phyloP scores from a whole-genome alignment of 192 early-diverging fungal genomes.

The Coemansia sp. region DNA sequence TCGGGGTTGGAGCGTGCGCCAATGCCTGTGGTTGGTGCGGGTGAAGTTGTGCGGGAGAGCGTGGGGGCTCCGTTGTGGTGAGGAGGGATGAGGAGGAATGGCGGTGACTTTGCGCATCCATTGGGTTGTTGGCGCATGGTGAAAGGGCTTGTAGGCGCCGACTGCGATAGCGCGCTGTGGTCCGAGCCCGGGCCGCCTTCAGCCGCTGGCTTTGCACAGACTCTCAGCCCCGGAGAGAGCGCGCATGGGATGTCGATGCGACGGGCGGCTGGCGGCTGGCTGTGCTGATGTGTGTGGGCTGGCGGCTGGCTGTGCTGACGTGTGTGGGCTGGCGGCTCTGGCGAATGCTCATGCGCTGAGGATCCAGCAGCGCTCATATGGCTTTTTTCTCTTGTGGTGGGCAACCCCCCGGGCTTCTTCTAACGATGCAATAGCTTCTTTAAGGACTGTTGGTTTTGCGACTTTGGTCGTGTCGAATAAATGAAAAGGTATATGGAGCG shows the following conservation, averaged over 20 bases:
- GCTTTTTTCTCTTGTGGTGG: not conserved
- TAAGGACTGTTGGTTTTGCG: too few species aligned
- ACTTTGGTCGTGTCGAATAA: too few species aligned
- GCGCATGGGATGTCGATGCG: not conserved
- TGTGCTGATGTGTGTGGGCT: not conserved
- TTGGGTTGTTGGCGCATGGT: not conserved
- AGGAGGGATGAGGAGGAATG: constrained; percentile 4
- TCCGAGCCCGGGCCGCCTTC: not conserved
- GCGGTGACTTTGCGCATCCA: not conserved
- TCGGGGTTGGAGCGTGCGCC: not conserved
- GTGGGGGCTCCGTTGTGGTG: not conserved
- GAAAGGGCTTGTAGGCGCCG: constrained; percentile 40
- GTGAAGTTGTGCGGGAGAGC: not conserved
- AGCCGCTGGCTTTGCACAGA: not conserved
- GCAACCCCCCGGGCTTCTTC: too few species aligned
- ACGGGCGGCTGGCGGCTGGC: not conserved
- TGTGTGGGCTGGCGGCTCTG: not conserved
- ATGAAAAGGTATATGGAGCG: too few species aligned
- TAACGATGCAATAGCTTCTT: too few species aligned
- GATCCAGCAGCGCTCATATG: not conserved
- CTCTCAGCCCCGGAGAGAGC: not conserved
- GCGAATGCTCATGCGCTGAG: not conserved
- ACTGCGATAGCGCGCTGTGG: constrained; percentile 17
- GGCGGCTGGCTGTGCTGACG: constrained; percentile 1
- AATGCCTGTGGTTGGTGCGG: not conserved